A percentile compares a stretch with the other conserved stretches of the same genome.
Evolutionary conservation across 176 grass and related monocot genomes (phyloP).

Genomic region (maize (Zea mays)): DNA sequence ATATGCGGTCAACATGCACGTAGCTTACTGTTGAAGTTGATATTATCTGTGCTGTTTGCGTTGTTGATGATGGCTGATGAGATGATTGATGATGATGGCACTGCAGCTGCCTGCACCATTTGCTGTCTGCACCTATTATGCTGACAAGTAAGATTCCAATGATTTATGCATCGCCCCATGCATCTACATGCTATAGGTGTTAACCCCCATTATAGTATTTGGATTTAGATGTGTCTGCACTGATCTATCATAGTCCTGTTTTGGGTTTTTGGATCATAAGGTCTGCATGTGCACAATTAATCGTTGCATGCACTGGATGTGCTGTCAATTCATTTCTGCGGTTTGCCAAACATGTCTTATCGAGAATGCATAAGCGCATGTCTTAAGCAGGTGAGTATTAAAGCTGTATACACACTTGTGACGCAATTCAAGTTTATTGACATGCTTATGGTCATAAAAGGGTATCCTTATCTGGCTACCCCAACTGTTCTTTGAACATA

Average conservation of each 20-base stretch:
- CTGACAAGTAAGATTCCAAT: slow-evolving; percentile 53
- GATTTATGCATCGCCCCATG: not conserved
- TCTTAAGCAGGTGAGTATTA: not conserved
- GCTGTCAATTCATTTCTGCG: not conserved
- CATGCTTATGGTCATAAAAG: not conserved
- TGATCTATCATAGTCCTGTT: not conserved
- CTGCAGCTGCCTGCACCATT: slow-evolving; percentile 30
- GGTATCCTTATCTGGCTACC: not conserved
- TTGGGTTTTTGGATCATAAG: not conserved
- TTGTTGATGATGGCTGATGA: slow-evolving; percentile 52
- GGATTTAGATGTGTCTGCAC: not conserved
- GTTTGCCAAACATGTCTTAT: not conserved
- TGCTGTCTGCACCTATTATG: slow-evolving; percentile 47
- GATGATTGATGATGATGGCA: slow-evolving; percentile 33
- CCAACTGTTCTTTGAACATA: not conserved
- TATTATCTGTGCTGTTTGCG: slow-evolving; percentile 54
- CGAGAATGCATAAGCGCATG: not conserved
- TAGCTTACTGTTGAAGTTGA: slow-evolving; percentile 60
- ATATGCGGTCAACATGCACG: slow-evolving; percentile 54
- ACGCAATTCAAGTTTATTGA: not conserved
- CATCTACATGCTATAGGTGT: slow-evolving; percentile 19
- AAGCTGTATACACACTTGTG: not conserved
- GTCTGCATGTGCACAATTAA: not conserved
- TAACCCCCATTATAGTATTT: not conserved
- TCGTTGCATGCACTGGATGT: not conserved